These are phyloP conservation scores for Macrotyloma uniflorum DNA, from an alignment of 306 rosid genomes.

Conservation along the genomic window DNA sequence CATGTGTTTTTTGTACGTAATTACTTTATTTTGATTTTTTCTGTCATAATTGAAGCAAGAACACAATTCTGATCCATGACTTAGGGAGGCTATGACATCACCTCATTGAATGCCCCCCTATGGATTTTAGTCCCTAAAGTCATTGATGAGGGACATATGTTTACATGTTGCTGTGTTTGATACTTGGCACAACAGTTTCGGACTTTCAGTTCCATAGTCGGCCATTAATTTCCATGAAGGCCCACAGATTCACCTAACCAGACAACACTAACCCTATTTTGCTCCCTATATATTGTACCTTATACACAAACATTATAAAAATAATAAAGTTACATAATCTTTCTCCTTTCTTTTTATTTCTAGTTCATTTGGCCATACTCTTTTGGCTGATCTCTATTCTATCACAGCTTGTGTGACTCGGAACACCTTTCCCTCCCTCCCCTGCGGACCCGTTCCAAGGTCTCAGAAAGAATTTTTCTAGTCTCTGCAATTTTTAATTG, in stretches of 20 bases:
- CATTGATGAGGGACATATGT: constrained; percentile 31
- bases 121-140: constrained; percentile 25
- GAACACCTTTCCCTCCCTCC: constrained; percentile 34
- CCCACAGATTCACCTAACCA: constrained; percentile 61
- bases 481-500: background rate
- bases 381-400: constrained; percentile 10
- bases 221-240: constrained; percentile 54
- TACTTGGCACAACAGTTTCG: constrained; percentile 40
- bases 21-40: background rate
- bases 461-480: background rate
- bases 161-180: constrained; percentile 33
- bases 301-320: background rate
- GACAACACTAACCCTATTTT: constrained; percentile 29
- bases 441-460: constrained; percentile 57
- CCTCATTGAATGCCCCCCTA: constrained; percentile 29
- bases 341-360: background rate
- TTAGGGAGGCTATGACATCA: constrained; percentile 18
- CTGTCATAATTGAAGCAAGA: background rate
- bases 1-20: background rate
- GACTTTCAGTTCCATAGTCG: constrained; percentile 53
- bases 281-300: constrained; percentile 2
- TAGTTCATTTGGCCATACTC: background rate
- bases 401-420: constrained; percentile 20
- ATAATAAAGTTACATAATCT: background rate
- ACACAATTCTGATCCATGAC: background rate